A percentile compares a stretch with the other conserved stretches of the same genome.
These are phyloP conservation scores for Cyberlindnera petersonii DNA, from an alignment of 805 yeast genomes.

Conservation along the genomic window DNA sequence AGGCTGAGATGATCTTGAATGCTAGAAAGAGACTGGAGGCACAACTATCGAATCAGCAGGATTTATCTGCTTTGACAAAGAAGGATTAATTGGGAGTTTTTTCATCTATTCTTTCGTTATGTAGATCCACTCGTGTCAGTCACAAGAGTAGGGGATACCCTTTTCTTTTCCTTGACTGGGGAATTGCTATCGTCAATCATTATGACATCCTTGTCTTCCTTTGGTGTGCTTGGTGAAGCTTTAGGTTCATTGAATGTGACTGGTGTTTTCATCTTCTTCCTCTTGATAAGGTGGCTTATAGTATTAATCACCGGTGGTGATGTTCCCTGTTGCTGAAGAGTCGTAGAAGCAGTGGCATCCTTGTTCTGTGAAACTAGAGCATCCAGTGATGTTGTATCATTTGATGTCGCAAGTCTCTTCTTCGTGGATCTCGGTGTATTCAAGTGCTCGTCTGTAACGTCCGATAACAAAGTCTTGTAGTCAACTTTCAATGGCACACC, in stretches of 20 bases:
- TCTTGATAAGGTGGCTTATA: slow-evolving; percentile 10
- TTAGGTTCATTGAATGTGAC: neutral
- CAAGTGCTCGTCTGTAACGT: slow-evolving; percentile 6
- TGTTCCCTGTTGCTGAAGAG: slow-evolving; percentile 7
- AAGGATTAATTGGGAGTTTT: neutral
- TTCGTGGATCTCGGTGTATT: slow-evolving; percentile 13
- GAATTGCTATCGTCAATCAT: slow-evolving; percentile 3
- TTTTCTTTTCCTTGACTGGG: slow-evolving; percentile 31
- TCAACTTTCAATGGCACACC: slow-evolving; percentile 45
- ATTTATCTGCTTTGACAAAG: slow-evolving; percentile 16
- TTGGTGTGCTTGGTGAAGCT: neutral
- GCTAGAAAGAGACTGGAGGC: slow-evolving; percentile 57
- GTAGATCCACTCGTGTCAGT: slow-evolving; percentile 3
- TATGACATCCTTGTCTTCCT: slow-evolving; percentile 1
- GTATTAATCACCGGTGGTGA: slow-evolving; percentile 7
- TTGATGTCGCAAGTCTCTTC: slow-evolving; percentile 2
- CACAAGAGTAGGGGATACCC: slow-evolving; percentile 14
- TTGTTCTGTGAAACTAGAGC: neutral
- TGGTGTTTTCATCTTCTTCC: slow-evolving; percentile 6
- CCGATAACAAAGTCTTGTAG: slow-evolving; percentile 17
- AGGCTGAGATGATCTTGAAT: slow-evolving; percentile 52
- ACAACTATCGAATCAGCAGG: slow-evolving; percentile 27
- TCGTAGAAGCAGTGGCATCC: neutral
- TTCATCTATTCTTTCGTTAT: neutral
- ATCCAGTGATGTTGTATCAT: neutral